Evolutionary conservation across 1,139 yeast genomes (phyloP).

Genomic region (Suhomyces bribrorum): DNA sequence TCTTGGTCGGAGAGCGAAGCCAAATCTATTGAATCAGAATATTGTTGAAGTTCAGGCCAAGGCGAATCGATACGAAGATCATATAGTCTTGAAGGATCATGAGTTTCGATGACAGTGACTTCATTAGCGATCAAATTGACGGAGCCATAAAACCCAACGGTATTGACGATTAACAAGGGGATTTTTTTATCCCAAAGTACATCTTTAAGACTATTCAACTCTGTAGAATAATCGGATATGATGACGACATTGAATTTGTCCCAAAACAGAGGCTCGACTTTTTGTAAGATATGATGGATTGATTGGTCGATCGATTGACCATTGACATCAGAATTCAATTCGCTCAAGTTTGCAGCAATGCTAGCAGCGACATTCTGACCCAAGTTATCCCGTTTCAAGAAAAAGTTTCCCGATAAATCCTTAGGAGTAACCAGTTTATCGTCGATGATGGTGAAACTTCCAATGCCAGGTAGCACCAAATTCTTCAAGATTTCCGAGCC

Average conservation of each 20-base stretch:
- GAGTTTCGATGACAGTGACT: conserved; percentile 73
- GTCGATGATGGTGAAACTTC: conserved; percentile 64
- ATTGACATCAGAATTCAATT: conserved; percentile 61
- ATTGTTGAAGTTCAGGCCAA: conserved; percentile 69
- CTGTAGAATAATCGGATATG: conserved; percentile 35
- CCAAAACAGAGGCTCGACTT: conserved; percentile 41
- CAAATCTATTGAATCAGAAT: conserved; percentile 53
- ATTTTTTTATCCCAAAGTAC: conserved; percentile 47
- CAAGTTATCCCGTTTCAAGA: conserved; percentile 49
- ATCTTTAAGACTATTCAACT: conserved; percentile 31
- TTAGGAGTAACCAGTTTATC: conserved; percentile 35
- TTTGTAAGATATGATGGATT: conserved; percentile 20
- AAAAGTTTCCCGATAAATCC: conserved; percentile 64
- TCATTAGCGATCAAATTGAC: conserved; percentile 53
- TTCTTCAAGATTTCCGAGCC: conserved; percentile 78
- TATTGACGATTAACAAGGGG: conserved; percentile 55
- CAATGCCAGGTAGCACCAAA: conserved; percentile 78
- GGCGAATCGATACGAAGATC: conserved; percentile 74
- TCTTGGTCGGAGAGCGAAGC: conserved; percentile 48
- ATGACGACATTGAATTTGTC: conserved; percentile 54
- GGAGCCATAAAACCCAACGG: conserved; percentile 71
- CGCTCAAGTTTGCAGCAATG: conserved; percentile 45
- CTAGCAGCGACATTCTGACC: conserved; percentile 45
- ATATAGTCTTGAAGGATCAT: conserved; percentile 59
- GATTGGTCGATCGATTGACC: conserved; percentile 35